These are phyloP conservation scores for Ogataea henricii DNA, from an alignment of 805 yeast genomes.

Conservation along the genomic window DNA sequence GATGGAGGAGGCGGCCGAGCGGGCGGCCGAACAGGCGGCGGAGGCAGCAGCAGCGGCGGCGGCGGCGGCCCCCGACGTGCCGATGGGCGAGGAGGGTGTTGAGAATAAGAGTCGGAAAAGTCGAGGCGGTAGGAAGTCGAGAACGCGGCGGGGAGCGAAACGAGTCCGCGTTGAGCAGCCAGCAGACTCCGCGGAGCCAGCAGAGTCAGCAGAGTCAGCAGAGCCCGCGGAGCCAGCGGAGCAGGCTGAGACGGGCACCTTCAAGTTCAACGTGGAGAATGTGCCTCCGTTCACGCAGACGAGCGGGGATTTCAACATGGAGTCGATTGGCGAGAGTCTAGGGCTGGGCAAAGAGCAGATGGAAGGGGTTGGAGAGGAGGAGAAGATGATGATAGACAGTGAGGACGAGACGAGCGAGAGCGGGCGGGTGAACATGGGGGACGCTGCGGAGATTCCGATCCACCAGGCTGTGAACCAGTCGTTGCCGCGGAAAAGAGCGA, in stretches of 20 bases:
- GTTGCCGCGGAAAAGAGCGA: constrained; percentile 16
- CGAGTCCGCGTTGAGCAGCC: background rate
- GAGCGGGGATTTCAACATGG: constrained; percentile 33
- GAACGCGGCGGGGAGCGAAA: background rate
- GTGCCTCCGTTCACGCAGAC: constrained; percentile 36
- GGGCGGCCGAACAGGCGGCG: background rate
- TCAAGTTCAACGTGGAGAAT: constrained; percentile 18
- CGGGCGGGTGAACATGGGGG: background rate
- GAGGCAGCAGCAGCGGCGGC: constrained; percentile 4
- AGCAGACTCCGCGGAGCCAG: background rate
- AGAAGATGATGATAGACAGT: constrained; percentile 1
- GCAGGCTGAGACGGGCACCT: background rate
- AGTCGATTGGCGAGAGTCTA: constrained; percentile 25
- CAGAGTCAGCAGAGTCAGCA: background rate
- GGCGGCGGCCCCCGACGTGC: no score
- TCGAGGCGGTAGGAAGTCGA: background rate
- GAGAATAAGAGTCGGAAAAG: background rate
- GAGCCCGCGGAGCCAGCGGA: background rate
- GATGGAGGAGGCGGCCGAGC: constrained; percentile 5
- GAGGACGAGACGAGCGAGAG: no score
- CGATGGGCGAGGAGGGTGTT: background rate
- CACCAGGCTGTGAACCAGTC: constrained; percentile 25
- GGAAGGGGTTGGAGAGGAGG: constrained; percentile 8
- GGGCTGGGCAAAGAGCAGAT: constrained; percentile 12
- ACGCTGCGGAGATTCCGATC: constrained; percentile 20